A percentile compares a stretch with the other conserved stretches of the same genome.
These are phyloP conservation scores for Alternaria sp. DNA, from an alignment of 2,329 filamentous ascomycete genomes.

Conservation along the genomic window DNA sequence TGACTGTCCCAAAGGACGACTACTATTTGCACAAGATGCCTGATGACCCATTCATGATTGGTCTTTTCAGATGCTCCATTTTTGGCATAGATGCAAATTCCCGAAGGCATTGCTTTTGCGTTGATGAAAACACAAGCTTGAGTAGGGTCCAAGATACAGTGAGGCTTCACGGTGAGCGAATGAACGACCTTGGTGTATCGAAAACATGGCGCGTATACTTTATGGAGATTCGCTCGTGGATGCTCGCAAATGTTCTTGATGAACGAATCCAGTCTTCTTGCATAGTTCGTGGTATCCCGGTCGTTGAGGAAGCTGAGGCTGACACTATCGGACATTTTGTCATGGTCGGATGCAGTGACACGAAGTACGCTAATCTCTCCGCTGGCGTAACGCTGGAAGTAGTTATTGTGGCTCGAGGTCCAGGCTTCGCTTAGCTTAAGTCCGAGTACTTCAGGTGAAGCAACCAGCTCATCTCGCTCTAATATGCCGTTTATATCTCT, in stretches of 20 bases:
- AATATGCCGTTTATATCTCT: too few relatives aligned
- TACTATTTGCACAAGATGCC: not conserved
- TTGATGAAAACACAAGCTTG: conserved; percentile 2
- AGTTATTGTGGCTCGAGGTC: not conserved
- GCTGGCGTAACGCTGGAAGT: not conserved
- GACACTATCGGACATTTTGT: not conserved
- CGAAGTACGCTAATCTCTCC: not conserved
- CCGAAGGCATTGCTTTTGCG: not conserved
- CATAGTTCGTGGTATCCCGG: not conserved
- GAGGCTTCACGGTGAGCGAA: not conserved
- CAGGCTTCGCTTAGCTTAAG: not conserved
- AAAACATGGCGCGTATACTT: not conserved
- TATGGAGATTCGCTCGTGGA: too few relatives aligned
- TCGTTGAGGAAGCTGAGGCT: not conserved
- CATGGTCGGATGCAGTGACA: not conserved
- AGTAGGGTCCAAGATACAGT: not conserved
- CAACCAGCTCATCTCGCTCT: not conserved
- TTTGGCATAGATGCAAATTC: not conserved
- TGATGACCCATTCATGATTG: not conserved
- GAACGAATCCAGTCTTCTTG: not conserved
- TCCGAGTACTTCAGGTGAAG: not conserved
- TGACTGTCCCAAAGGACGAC: not conserved
- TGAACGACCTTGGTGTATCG: not conserved
- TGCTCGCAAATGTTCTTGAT: not conserved
- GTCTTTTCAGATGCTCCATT: conserved; percentile 1